Base-by-base conservation (phyloP, 2,329 filamentous ascomycete genomes). In the Aspergillus quadricinctus region DNA sequence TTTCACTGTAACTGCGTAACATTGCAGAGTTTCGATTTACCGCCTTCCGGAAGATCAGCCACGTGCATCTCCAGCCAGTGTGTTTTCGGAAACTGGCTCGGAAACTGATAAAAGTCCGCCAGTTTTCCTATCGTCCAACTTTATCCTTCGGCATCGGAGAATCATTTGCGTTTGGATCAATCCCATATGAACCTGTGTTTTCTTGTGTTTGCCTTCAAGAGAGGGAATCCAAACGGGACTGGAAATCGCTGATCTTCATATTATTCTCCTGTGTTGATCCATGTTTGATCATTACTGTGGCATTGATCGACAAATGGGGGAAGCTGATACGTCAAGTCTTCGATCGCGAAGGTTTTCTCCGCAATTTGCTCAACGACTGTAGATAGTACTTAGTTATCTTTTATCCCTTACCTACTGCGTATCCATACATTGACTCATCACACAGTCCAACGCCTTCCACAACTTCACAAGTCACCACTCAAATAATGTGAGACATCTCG, bases 1-100 rank as follows among this genome's bases (percentile, higher is more conserved):
- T 19, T 11, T 21, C 40, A 23, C 19, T 4, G 40, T 43, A 9
- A 10, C 14, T 41, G 46, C 29, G 41, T 17, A 25, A 49, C 25
- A 40, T 41, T 23, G 29, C 48, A 52, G 57, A 60, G 54, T 53
- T 57, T 55, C 41, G 46, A 43, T 54, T 49, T 54, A 59, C 59
- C 57, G 59, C 59, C 59, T 61, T 58, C 57, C 57, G 61, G 59
- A 61, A 61, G 59, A 62, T 61, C 61, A 49, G 59, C 61, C 58
- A 61, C 61, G 58, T 61, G 61, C 55, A 49, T 52, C 25, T 55
- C 49, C 48, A 46, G 43, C 31, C 48, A 46, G 10, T 37, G 48
- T 19, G 48, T 3, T 35, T 35, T 35, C 10, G 49, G 29, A 35
- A 19, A 7, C 6, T 49, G 53, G 52, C 4, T 48, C 28, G 29